Conservation (phyloP, 345 rosid genomes). For the Kandelia obovata region DNA sequence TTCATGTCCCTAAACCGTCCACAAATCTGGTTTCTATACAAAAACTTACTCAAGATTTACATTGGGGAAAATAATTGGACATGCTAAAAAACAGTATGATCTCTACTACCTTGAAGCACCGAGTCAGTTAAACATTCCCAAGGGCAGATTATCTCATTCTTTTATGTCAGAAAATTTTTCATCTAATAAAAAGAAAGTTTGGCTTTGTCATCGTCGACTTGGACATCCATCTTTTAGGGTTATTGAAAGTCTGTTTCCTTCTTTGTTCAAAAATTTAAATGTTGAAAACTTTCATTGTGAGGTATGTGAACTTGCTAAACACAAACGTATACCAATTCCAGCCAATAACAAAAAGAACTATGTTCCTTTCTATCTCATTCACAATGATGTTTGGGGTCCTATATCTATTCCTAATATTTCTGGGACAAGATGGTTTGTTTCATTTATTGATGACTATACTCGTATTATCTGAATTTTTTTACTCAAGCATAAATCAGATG, state of each 20-base stretch:
- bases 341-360: constrained; percentile 5
- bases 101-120: constrained; percentile 4
- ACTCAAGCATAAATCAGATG: neutral
- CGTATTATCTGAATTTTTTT: neutral
- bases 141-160: neutral
- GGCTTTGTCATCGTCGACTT: neutral
- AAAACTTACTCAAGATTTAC: constrained; percentile 1
- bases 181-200: neutral
- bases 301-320: constrained; percentile 8
- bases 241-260: constrained; percentile 6
- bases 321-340: neutral
- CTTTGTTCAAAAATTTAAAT: neutral
- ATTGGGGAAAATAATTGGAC: constrained; percentile 3
- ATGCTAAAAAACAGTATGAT: neutral
- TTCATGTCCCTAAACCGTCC: neutral
- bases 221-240: neutral
- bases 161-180: neutral
- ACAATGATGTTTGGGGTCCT: neutral
- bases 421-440: neutral
- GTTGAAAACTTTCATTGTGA: constrained; percentile 6
- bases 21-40: neutral
- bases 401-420: neutral
- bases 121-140: neutral
- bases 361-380: neutral
- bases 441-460: neutral